Percentiles rank a stretch among this genome's conserved stretches.
Conservation (phyloP, 2,329 filamentous ascomycete species). For the Pseudocercospora pini-densiflorae region DNA sequence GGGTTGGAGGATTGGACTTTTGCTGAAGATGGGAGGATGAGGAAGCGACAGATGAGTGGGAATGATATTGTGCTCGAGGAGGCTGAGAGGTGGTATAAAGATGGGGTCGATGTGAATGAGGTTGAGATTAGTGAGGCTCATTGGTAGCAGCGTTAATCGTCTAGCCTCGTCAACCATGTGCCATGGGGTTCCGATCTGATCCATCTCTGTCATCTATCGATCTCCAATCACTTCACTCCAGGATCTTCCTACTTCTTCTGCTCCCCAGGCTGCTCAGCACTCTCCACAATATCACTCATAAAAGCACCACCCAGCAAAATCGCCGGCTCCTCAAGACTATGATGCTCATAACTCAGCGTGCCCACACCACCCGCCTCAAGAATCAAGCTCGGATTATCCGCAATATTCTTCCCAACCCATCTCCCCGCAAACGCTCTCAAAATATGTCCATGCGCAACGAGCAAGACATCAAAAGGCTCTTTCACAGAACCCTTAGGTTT, state of each 20-base stretch:
- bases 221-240: no score
- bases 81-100: slow-evolving; percentile 69
- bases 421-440: slow-evolving; percentile 84
- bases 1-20: slow-evolving; percentile 83
- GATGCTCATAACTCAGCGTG: slow-evolving; percentile 58
- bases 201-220: no score
- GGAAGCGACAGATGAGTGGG: slow-evolving; percentile 76
- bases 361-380: slow-evolving; percentile 68
- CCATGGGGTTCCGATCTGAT: no score
- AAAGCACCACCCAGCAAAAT: slow-evolving; percentile 58
- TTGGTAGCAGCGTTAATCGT: no score
- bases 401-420: slow-evolving; percentile 76
- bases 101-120: slow-evolving; percentile 69
- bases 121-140: slow-evolving; percentile 70
- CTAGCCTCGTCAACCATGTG: no score
- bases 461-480: slow-evolving; percentile 66
- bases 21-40: slow-evolving; percentile 70
- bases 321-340: slow-evolving; percentile 54
- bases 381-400: slow-evolving; percentile 76
- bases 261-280: slow-evolving; percentile 36
- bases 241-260: neutral
- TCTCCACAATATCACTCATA: slow-evolving; percentile 54
- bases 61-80: slow-evolving; percentile 70
- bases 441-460: slow-evolving; percentile 91
- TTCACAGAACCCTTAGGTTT: slow-evolving; percentile 46